Conservation (phyloP, 352 stramenopile genomes). For the Phytopythium helicoides region DNA sequence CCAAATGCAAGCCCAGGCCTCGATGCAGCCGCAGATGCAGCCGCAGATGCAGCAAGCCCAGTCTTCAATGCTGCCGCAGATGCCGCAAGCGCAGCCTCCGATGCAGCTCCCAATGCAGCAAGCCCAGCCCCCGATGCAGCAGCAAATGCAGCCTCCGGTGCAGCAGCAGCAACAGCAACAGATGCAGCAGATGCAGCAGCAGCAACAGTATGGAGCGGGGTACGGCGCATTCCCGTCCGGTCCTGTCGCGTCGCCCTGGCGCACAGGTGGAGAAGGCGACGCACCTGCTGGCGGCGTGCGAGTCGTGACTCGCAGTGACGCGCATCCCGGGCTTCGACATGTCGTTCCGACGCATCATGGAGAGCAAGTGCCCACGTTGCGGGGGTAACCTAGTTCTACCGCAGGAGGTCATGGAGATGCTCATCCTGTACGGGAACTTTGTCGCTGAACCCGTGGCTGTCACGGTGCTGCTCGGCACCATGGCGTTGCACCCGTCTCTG, state of each 20-base stretch:
- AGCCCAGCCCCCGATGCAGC: background rate
- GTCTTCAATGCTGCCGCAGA: no score
- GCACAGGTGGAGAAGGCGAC: constrained; percentile 40
- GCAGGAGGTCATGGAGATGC: constrained; percentile 84
- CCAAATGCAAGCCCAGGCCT: no score
- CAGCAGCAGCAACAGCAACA: constrained; percentile 21
- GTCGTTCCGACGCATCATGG: constrained; percentile 78
- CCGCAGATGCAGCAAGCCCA: background rate
- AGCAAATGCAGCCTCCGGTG: background rate
- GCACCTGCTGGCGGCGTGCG: constrained; percentile 65
- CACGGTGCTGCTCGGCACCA: constrained; percentile 61
- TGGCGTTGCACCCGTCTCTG: constrained; percentile 70
- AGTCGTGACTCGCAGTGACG: constrained; percentile 70
- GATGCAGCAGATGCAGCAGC: constrained; percentile 14
- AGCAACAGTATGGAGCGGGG: constrained; percentile 10
- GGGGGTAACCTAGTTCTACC: constrained; percentile 53
- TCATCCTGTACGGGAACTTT: constrained; percentile 85
- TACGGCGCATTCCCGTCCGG: constrained; percentile 7
- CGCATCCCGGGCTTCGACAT: constrained; percentile 72
- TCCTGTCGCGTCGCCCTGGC: no score
- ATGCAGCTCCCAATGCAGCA: background rate
- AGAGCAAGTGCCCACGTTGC: constrained; percentile 75
- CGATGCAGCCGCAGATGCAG: constrained; percentile 16
- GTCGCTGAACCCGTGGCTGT: constrained; percentile 65
- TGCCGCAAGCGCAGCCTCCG: background rate